Percentiles rank a stretch among this genome's conserved stretches.
Evolutionary conservation across 2,329 filamentous ascomycete species (phyloP).

Genomic region (Arthrobotrys conoides): DNA sequence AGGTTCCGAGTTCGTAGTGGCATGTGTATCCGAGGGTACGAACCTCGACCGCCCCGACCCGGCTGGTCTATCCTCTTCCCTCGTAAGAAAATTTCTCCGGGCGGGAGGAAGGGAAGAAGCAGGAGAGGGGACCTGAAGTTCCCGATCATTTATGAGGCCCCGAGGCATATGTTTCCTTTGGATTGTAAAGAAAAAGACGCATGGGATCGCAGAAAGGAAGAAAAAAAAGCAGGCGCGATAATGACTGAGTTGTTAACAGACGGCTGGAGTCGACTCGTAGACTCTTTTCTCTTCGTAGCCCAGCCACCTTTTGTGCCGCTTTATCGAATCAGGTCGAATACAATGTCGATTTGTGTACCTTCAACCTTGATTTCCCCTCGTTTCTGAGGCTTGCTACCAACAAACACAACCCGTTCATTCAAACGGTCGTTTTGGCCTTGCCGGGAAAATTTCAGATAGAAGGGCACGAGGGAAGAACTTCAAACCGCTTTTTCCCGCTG

Average conservation of each 20-base stretch:
- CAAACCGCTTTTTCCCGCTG: conserved; percentile 56
- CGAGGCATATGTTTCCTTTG: conserved; percentile 20
- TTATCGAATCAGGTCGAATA: conserved; percentile 13
- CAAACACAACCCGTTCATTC: conserved; percentile 18
- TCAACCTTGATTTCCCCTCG: conserved; percentile 31
- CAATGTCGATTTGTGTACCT: conserved; percentile 21
- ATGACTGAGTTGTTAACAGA: conserved; percentile 10
- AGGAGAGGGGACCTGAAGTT: conserved; percentile 15
- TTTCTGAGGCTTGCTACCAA: conserved; percentile 40
- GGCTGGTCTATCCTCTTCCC: conserved; percentile 34
- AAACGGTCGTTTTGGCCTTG: conserved; percentile 56
- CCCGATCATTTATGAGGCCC: conserved; percentile 26
- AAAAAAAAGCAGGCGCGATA: conserved; percentile 47
- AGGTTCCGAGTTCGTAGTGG: conserved; percentile 25
- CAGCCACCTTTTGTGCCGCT: conserved; percentile 49
- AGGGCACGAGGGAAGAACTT: conserved; percentile 48
- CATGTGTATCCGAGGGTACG: conserved; percentile 59
- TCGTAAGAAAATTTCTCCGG: conserved; percentile 55
- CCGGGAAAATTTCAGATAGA: conserved; percentile 40
- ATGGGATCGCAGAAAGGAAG: conserved; percentile 9
- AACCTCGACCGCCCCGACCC: conserved; percentile 32
- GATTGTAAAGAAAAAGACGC: conserved; percentile 46
- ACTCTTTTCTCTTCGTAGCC: conserved; percentile 15
- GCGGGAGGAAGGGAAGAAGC: conserved; percentile 39
- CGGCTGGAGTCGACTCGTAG: conserved; percentile 29